Evolutionary conservation across 208 protist genomes (phyloP).

Genomic region (Crithidia fasciculata): DNA sequence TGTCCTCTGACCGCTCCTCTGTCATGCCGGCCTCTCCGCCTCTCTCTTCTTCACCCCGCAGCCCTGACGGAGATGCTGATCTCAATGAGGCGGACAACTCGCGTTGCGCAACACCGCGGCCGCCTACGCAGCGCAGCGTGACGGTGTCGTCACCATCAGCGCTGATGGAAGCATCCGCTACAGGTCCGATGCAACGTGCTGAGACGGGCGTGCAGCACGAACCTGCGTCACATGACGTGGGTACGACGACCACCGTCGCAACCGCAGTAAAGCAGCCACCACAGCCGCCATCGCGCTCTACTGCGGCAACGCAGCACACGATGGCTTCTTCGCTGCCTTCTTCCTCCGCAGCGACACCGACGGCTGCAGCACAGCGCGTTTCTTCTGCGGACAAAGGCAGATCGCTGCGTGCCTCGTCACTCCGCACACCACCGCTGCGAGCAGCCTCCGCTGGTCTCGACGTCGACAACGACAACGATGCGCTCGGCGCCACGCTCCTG

Average conservation of each 20-base stretch:
- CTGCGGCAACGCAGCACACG: not conserved
- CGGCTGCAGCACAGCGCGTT: not conserved
- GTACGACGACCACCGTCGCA: not conserved
- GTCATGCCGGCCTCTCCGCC: not conserved
- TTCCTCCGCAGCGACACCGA: not conserved
- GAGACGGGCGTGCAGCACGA: conserved; percentile 18
- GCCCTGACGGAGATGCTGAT: not conserved
- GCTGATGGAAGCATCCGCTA: not conserved
- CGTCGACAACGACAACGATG: not conserved
- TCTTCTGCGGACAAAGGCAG: not conserved
- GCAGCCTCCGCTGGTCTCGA: not conserved
- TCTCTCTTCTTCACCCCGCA: not conserved
- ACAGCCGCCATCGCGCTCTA: not conserved
- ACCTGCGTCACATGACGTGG: not conserved
- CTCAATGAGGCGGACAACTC: too few relatives aligned
- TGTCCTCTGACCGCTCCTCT: not conserved
- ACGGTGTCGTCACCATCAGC: conserved; percentile 15
- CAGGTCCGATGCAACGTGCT: not conserved
- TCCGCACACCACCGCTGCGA: conserved; percentile 7
- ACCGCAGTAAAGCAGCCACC: not conserved
- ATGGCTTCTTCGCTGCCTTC: not conserved
- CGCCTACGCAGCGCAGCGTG: not conserved
- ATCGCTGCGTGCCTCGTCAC: not conserved
- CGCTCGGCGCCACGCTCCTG: conserved; percentile 3
- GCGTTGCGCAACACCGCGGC: too few relatives aligned